A percentile compares a stretch with the other conserved stretches of the same genome.
Conservation (phyloP, 164 flowering plant genomes). For the Annona squamosa region DNA sequence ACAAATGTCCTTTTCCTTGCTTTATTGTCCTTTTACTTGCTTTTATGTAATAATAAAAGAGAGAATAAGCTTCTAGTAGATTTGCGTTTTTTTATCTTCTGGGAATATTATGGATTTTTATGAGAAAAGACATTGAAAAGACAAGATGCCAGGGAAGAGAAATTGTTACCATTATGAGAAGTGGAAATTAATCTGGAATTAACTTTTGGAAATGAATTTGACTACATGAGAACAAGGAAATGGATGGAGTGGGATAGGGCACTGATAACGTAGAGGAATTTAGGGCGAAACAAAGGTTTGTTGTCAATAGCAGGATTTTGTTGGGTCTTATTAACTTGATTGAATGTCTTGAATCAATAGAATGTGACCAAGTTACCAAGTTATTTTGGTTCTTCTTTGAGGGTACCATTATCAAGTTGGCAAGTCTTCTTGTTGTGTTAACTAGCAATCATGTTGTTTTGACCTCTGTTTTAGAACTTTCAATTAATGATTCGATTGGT, state of each 20-base stretch:
- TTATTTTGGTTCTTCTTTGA: not conserved
- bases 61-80: no score
- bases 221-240: not conserved
- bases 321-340: not conserved
- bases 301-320: no score
- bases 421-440: not conserved
- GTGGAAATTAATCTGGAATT: not conserved
- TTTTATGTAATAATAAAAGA: no score
- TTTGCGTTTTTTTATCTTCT: no score
- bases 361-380: not conserved
- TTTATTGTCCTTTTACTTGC: no score
- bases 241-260: not conserved
- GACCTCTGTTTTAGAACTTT: slow-evolving; percentile 2
- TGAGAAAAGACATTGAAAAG: not conserved
- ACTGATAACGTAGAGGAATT: no score
- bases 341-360: not conserved
- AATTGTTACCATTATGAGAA: not conserved
- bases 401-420: not conserved
- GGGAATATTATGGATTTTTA: no score
- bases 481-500: not conserved
- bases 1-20: no score
- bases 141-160: not conserved
- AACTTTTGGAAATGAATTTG: not conserved
- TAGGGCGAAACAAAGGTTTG: no score
- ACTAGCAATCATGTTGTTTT: not conserved